Base-by-base conservation (phyloP, 2,329 filamentous ascomycete genomes). In the Emericellopsis cladophorae region DNA sequence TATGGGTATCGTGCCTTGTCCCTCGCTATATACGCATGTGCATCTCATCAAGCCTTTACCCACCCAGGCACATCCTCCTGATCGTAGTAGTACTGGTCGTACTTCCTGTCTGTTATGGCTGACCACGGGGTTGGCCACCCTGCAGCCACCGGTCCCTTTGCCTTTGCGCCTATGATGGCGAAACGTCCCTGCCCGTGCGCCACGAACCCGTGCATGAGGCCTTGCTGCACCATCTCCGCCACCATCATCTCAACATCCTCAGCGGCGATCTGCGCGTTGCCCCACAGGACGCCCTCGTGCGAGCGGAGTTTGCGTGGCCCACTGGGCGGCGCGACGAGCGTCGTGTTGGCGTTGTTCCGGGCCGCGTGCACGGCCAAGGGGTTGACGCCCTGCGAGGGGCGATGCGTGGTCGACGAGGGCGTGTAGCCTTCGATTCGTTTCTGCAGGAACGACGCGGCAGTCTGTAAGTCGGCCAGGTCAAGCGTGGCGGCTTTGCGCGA, bases 181-280 rank as follows among this genome's bases (percentile, higher is more conserved):
- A 95, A 88, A 38, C 84, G 79, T 35, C 74, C 73, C 53, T 80
- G 78, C 22, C 74, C 74, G 52, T 93, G 86, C 14, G 84, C 84
- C 23, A 95, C 73, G 53, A 89, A 95, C 2, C 89, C 90, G 49
- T 81, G 79, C 55, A 95, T 68, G 21, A 95, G 66, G 1, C 84
- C 85, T 58, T 94, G 85, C 39, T 83, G 77, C 16, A 93, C 74
- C 11, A 95, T 71, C 10, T 80, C 81, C 0, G 84, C 76, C 11
- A 93, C 71, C 38, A 85, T 78, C 36, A 78, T 78, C 60, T 95
- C 87, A n/a, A 93, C 68, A 49, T 86, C 81, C 12, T 74, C 63
- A 31, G 74, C 60, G 32, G 75, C 69, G 29, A 79, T 66, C 46
- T 66, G 56, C 45, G 72, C 68, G 51, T 82, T 81, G 15, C 80